Base-by-base conservation (phyloP, 257 asterid genomes). In the Echium plantagineum region DNA sequence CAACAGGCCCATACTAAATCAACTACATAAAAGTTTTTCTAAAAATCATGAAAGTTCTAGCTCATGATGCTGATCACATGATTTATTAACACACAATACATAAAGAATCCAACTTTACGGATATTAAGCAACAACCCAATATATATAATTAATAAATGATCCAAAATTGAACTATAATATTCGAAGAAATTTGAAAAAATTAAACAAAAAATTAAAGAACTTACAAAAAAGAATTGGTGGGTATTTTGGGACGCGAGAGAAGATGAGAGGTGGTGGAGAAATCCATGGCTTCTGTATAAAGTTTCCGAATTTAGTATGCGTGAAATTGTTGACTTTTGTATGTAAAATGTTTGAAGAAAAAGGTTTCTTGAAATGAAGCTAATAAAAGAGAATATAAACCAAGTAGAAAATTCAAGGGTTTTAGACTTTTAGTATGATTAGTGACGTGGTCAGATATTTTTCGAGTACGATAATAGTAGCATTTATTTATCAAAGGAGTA, bases 231-330 rank as follows among this genome's bases (percentile, higher is more conserved):
- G 80, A 78, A 55, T 66, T 64, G 57, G 32, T 57, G 51, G 66
- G 30, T 15, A 63, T 38, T 57, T 63, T 71, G 59, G 59, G 60
- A 16, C 67, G 82, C 22, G 80, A 72, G 18, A 76, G 70, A 66
- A 78, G 61, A 49, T 78, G 81, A 67, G 78, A 75, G 74, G 70
- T 65, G 31, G 80, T 28, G 13, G 80, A 80, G 55, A 83, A 86
- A 75, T 78, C 94, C 95, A 89, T 89, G 58, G 58, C 30, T 10
- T n/a, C 10, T 26, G 26, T 57, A 57, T 51, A 55, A 55, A 55
- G 6, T 24, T 21, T 55, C 32, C 30, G 7, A 26, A 10, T 56
- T 56, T 12, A 55, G 59, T 55, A 21, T 55, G 6, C 12, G 35
- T 56, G 21, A 56, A 10, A 20, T 20, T 35, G 46, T 35, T 35